Percentiles rank a stretch among this genome's conserved stretches.
These are phyloP conservation scores for Parafenestella ontariensis DNA, from an alignment of 2,329 filamentous ascomycete genomes.

Conservation along the genomic window DNA sequence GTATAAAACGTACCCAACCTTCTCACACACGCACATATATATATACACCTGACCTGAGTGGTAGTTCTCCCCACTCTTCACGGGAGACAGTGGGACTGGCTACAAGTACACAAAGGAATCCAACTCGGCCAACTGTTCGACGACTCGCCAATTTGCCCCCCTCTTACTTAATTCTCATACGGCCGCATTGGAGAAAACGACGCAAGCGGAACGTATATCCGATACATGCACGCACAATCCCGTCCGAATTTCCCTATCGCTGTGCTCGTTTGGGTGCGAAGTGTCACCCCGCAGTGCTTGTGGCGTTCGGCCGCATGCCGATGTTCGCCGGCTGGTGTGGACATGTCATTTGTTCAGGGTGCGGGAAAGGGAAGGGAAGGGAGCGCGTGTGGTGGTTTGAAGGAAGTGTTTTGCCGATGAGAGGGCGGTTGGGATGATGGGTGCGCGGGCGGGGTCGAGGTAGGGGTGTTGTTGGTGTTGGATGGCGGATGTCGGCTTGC, in stretches of 20 bases:
- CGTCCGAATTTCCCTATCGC: background rate
- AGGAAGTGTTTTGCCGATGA: background rate
- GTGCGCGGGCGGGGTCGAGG: background rate
- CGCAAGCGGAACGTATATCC: background rate
- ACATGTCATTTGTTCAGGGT: slow-evolving; percentile 13
- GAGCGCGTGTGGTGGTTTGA: background rate
- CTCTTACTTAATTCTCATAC: background rate
- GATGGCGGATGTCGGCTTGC: slow-evolving; percentile 2
- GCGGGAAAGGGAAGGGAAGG: background rate
- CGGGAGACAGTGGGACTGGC: too few relatives aligned
- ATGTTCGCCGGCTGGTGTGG: slow-evolving; percentile 32
- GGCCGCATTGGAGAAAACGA: too few relatives aligned
- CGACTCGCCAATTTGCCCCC: too few relatives aligned
- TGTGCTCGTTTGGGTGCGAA: slow-evolving; percentile 1
- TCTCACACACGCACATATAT: too few relatives aligned
- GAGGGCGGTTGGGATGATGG: background rate
- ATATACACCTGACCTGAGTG: too few relatives aligned
- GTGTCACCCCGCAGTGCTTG: slow-evolving; percentile 26
- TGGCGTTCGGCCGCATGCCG: slow-evolving; percentile 32
- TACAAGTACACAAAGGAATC: background rate
- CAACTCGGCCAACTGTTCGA: background rate
- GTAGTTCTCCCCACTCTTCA: too few relatives aligned
- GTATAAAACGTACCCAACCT: too few relatives aligned
- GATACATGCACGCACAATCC: background rate
- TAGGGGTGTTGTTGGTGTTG: background rate